These are phyloP conservation scores for Striga asiatica DNA, from an alignment of 257 asterid species.

Conservation along the genomic window DNA sequence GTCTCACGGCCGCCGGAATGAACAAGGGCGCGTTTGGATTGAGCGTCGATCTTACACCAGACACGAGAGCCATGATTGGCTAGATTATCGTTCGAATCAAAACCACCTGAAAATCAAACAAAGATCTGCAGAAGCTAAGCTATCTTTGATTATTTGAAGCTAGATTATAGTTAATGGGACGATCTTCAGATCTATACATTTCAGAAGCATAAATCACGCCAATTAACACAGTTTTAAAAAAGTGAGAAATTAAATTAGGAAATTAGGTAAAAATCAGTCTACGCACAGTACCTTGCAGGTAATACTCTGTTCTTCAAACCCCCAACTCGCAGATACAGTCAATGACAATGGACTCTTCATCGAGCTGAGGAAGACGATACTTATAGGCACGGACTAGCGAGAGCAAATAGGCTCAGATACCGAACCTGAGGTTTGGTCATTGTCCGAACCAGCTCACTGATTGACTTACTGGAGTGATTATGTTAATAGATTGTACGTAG, in stretches of 20 bases:
- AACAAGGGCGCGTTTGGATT: conserved; percentile 81
- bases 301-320: no score
- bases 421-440: neutral
- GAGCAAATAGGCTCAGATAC: neutral
- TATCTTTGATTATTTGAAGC: no score
- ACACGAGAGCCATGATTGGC: conserved; percentile 59
- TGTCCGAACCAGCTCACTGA: neutral
- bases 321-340: conserved; percentile 13
- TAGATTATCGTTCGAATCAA: conserved; percentile 16
- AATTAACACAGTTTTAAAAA: no score
- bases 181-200: neutral
- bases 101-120: conserved; percentile 14
- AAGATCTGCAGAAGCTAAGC: no score
- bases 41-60: conserved; percentile 52
- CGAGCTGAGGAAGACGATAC: neutral
- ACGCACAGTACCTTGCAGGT: no score
- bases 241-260: conserved; percentile 11
- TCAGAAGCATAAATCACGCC: neutral
- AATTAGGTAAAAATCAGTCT: conserved; percentile 22
- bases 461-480: neutral
- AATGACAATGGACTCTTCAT: conserved; percentile 5
- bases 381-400: conserved; percentile 23
- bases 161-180: no score
- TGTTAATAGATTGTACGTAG: no score
- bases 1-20: conserved; percentile 69